Evolutionary conservation across 805 yeast species (phyloP), one percentile per base, ranked within the genome.

Genomic region (Huiozyma sinensis): DNA sequence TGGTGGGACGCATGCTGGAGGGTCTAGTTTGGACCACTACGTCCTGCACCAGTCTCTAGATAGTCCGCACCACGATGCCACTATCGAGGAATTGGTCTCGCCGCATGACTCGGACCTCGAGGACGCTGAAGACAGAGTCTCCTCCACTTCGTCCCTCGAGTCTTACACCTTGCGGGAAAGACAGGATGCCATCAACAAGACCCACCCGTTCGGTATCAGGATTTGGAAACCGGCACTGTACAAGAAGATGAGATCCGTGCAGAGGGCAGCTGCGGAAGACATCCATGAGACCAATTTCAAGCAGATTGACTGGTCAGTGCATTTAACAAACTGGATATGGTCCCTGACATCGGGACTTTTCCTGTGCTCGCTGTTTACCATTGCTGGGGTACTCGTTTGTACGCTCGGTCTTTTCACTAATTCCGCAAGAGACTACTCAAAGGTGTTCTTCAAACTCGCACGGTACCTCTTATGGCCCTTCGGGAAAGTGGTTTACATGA

Each of bases 141-240:
- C 61, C 1, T 43, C 44, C 1, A 48, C 59, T 1, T 60, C 73
- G 1, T 78, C 95, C 0, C 59, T 76, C 28, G 97, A 90, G 61
- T 83, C 95, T 5, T 81, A 84, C 59, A 92, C 95, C 5, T 71
- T 90, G 44, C 72, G 92, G 47, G 95, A 89, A 53, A 79, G 97
- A 51, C 98, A 92, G 63, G 89, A 85, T 53, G 98, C 98, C 11
- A 92, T 92, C 59, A 92, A 92, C 59, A 80, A 84, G 42, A 88
- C 97, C 5, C 98, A 92, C 68, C 98, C 98, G 0, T 92, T 92
- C 57, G 98, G 98, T 72, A 90, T 92, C 39, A 82, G 95, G 62
- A 86, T 92, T 55, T 92, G 98, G 98, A 92, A 92, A 58, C 98
- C 98, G 1, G 96, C 97, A 2, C 69, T 92, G 44, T 92, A 92